Evolutionary conservation across 306 rosid genomes (phyloP).

Genomic region (Citrullus colocynthis): DNA sequence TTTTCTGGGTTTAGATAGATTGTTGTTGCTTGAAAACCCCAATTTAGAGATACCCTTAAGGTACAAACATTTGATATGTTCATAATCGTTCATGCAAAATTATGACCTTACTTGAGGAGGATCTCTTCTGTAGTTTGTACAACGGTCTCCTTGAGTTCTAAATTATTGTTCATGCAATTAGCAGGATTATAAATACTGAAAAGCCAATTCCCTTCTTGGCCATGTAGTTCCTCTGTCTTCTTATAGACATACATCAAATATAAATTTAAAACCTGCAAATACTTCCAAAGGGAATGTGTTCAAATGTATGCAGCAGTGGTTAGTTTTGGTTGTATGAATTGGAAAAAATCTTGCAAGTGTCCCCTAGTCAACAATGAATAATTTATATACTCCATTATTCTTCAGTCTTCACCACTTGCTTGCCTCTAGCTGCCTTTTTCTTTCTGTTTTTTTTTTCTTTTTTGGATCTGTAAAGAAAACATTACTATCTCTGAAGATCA

Average conservation of each 20-base stretch:
- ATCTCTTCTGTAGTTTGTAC: too few species aligned
- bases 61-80: neutral
- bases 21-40: neutral
- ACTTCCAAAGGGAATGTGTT: neutral
- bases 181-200: neutral
- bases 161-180: neutral
- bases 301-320: neutral
- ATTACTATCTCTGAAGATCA: neutral
- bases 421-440: neutral
- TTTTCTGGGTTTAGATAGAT: slow-evolving; percentile 2
- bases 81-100: neutral
- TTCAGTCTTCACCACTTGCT: neutral
- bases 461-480: neutral
- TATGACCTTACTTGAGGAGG: too few species aligned
- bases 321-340: neutral
- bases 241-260: neutral
- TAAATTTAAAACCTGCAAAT: neutral
- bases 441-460: neutral
- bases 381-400: neutral
- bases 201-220: neutral
- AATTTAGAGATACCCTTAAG: neutral
- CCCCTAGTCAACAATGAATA: neutral
- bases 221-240: neutral
- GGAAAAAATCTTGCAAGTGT: neutral
- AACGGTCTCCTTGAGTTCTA: too few species aligned